A percentile compares a stretch with the other conserved stretches of the same genome.
phyloP scores from a whole-genome alignment of 495 filamentous ascomycete genomes.

The Neurospora terricola region DNA sequence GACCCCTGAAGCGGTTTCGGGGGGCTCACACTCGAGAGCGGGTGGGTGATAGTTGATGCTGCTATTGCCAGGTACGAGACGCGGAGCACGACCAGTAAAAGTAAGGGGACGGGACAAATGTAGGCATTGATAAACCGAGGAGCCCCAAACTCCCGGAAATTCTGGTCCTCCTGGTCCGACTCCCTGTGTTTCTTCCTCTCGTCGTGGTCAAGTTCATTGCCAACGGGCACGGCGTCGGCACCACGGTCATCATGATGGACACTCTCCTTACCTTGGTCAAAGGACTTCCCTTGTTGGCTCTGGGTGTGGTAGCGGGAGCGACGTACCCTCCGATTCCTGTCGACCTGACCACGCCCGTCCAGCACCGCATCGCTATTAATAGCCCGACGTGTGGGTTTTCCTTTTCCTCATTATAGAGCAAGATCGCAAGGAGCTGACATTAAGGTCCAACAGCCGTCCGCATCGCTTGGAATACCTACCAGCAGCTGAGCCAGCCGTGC shows the following conservation, averaged over 20 bases:
- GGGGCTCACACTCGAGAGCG: neutral
- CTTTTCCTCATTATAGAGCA: neutral
- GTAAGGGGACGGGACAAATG: neutral
- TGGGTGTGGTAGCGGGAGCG: slow-evolving; percentile 28
- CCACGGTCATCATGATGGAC: neutral
- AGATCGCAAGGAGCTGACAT: slow-evolving; percentile 1
- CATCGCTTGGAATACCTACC: slow-evolving; percentile 42
- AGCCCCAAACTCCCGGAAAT: neutral
- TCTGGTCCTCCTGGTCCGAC: neutral
- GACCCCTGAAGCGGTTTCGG: neutral
- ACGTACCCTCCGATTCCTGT: slow-evolving; percentile 42
- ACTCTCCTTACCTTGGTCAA: slow-evolving; percentile 6
- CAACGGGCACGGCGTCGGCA: neutral
- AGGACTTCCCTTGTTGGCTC: slow-evolving; percentile 34
- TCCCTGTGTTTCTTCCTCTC: neutral
- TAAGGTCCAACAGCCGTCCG: slow-evolving; percentile 35
- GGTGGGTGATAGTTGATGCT: neutral
- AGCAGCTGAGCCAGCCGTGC: slow-evolving; percentile 28
- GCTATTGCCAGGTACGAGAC: neutral
- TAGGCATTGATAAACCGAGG: neutral
- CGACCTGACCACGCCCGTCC: slow-evolving; percentile 46
- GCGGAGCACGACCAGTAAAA: neutral
- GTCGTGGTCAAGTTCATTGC: neutral
- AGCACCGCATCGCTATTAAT: slow-evolving; percentile 49
- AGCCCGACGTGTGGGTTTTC: slow-evolving; percentile 39